Base-by-base conservation (phyloP, 2,329 filamentous ascomycete genomes). In the Aureobasidium leucospermi region DNA sequence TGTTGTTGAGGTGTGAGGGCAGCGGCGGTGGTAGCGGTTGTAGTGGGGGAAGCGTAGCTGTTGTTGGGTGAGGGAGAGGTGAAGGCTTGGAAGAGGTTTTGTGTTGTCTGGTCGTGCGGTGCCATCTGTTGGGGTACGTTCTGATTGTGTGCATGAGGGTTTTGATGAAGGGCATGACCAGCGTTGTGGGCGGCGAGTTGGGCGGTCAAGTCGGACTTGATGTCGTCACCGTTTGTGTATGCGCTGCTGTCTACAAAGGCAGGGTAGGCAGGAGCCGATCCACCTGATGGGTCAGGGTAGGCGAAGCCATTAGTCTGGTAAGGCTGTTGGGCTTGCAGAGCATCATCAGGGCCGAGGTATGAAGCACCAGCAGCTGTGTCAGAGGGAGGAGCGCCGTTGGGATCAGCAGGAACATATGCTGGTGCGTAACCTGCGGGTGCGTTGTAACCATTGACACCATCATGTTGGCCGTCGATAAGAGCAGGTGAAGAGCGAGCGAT, bases 291-390 rank as follows among this genome's bases (percentile, higher is more conserved):
- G 19, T 63, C 62, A 11, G 62, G 62, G 28, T 63, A 63, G 34
- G 58, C 55, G 19, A 60, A 61, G 16, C 36, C 45, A 19, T 53
- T 57, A 45, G 43, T 71, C 8, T 58, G 55, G 10, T 58, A 58
- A n/a, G 55, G n/a, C 8, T 58, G 55, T 32, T 67, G 69, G 11
- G 67, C 58, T 7, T 67, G 65, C 61, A 72, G 69, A 34, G 60
- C 66, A 19, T 61, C 67, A 34, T 72, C 69, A 29, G 60, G 61
- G 39, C 61, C 63, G 38, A 61, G 61, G 51, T 71, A 72, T 1
- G 66, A 47, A 29, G 69, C 68, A 7, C 70, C 68, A 41, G 67
- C 71, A 6, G 63, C 47, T 34, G 62, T 63, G 16, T 69, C 48
- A 64, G 70, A 39, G 60, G 61, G 7, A 63, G 31, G 23, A 68